Evolutionary conservation across 805 yeast species (phyloP), one percentile per base, ranked within the genome.

Genomic region (Jamesozyma lodderae): DNA sequence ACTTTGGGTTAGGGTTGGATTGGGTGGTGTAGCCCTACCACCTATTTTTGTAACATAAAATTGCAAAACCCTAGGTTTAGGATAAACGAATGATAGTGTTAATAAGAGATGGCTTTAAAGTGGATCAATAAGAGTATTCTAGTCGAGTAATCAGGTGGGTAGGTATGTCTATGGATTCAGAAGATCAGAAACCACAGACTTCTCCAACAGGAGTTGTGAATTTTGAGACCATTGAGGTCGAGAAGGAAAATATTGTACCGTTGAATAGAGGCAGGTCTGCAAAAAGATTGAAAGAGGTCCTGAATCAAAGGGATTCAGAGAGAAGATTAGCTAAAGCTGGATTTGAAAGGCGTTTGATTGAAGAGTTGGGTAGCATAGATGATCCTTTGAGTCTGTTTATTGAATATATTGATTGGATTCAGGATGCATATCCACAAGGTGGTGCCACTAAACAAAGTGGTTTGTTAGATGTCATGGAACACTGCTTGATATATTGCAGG

Each of bases 211-310:
- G 14, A 21, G 19, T 18, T 3, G 28, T 33, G 9, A 58, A 64
- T 29, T 71, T 73, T 47, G 66, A 58, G 14, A 55, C 52, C 22
- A 60, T 79, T 20, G 84, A 80, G 51, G 60, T 59, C 15, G 80
- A 81, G 40, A 87, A 87, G 59, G 95, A 84, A 56, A 84, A 84
- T 52, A 77, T 87, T 5, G 67, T 68, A 49, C 86, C 90, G 1
- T 52, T 76, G 18, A 62, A 61, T 2, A 75, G 72, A 14, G 96
- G 95, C 2, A 66, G 88, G 31, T 76, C 90, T 0, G 94, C 79
- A 0, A 48, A 62, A 24, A 68, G 75, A 7, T 62, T 86, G 21
- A 69, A 72, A 1, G 60, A 66, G 23, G 58, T 74, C 2, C 56
- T 66, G 31, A 56, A 53, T 24, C 41, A 50, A 29, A 45, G 39